Evolutionary conservation across 805 yeast genomes (phyloP).

Genomic region (Saccharomycopsis sp.): DNA sequence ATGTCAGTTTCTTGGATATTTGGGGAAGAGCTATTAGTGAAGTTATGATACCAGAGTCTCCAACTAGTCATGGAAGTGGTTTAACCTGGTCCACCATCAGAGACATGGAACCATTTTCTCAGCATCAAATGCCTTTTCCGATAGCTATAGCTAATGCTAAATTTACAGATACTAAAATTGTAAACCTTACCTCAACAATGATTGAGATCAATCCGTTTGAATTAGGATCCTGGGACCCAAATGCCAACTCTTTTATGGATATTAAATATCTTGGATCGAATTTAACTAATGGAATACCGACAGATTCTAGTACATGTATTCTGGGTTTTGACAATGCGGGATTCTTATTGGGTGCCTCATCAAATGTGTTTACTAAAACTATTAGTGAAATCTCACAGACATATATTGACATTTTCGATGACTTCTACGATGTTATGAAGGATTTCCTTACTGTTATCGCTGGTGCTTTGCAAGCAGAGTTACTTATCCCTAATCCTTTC

Average conservation of each 20-base stretch:
- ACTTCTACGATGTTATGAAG: constrained; percentile 37
- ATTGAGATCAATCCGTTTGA: constrained; percentile 47
- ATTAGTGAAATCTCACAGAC: constrained; percentile 52
- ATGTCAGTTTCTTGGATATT: constrained; percentile 48
- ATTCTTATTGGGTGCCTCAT: constrained; percentile 62
- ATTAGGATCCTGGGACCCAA: constrained; percentile 85
- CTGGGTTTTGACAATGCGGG: constrained; percentile 77
- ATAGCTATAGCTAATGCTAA: constrained; percentile 34
- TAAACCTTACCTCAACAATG: constrained; percentile 47
- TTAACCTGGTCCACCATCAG: constrained; percentile 53
- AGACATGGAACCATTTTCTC: constrained; percentile 51
- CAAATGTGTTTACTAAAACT: constrained; percentile 66
- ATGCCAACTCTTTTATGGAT: constrained; percentile 57
- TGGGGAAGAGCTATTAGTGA: constrained; percentile 64
- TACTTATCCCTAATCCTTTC: constrained; percentile 42
- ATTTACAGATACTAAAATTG: constrained; percentile 34
- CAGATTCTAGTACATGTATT: constrained; percentile 31
- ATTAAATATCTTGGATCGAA: constrained; percentile 65
- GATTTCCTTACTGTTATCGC: constrained; percentile 41
- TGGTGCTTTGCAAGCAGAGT: constrained; percentile 18
- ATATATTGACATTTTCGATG: constrained; percentile 42
- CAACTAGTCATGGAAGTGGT: constrained; percentile 56
- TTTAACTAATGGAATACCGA: constrained; percentile 51
- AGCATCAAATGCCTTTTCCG: constrained; percentile 65
- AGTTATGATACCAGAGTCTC: constrained; percentile 42